These are phyloP conservation scores for Blastobotrys peoriensis DNA, from an alignment of 805 yeast species.

Conservation along the genomic window DNA sequence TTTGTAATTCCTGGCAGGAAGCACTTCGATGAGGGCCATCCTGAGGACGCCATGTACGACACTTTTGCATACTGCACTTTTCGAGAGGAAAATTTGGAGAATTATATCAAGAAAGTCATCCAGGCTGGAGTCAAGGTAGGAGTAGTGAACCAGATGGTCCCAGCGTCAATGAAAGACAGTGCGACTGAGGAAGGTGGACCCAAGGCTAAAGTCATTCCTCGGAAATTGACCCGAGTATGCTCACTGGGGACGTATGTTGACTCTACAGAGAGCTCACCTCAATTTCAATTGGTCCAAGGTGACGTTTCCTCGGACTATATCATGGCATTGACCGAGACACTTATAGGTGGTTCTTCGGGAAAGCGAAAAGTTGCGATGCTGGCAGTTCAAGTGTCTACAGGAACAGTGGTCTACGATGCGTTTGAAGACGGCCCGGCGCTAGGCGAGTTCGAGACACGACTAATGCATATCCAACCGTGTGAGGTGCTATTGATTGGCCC, in stretches of 20 bases:
- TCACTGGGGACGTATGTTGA: conserved; percentile 82
- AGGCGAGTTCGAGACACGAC: conserved; percentile 66
- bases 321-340: conserved; percentile 17
- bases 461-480: conserved; percentile 67
- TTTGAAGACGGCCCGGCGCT: conserved; percentile 56
- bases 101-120: conserved; percentile 69
- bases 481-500: conserved; percentile 55
- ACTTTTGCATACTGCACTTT: conserved; percentile 79
- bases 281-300: neutral
- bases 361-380: conserved; percentile 40
- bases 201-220: conserved; percentile 53
- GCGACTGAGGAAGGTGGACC: conserved; percentile 45
- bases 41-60: conserved; percentile 44
- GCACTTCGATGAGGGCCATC: conserved; percentile 42
- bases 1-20: conserved; percentile 68
- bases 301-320: conserved; percentile 20
- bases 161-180: conserved; percentile 60
- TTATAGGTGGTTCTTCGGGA: conserved; percentile 4
- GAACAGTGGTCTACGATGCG: conserved; percentile 66
- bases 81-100: conserved; percentile 57
- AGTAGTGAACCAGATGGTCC: conserved; percentile 77
- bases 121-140: conserved; percentile 76
- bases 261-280: conserved; percentile 27
- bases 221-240: conserved; percentile 65
- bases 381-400: conserved; percentile 66